These are phyloP conservation scores for Collariella sp. DNA, from an alignment of 495 filamentous ascomycete genomes.

Conservation along the genomic window DNA sequence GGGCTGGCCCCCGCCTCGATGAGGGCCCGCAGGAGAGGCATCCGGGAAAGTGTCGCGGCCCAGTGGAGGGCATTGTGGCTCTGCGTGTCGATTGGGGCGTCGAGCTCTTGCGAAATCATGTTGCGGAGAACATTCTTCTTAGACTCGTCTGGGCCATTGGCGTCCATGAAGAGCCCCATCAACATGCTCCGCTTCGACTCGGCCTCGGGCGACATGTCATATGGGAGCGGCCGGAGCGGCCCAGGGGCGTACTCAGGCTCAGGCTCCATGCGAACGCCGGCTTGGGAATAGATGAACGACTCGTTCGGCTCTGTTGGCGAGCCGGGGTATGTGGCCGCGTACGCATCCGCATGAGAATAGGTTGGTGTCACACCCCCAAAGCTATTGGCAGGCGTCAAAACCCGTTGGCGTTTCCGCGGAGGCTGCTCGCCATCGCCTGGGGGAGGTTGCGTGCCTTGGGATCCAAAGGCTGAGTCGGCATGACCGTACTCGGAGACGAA, in stretches of 20 bases:
- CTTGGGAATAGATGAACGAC: conserved; percentile 67
- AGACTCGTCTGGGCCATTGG: conserved; percentile 48
- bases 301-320: conserved; percentile 84
- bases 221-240: conserved; percentile 61
- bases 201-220: conserved; percentile 53
- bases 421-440: conserved; percentile 59
- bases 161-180: conserved; percentile 81
- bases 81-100: conserved; percentile 78
- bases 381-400: conserved; percentile 39
- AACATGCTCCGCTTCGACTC: conserved; percentile 70
- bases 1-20: conserved; percentile 79
- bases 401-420: conserved; percentile 65
- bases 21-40: conserved; percentile 68
- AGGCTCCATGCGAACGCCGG: conserved; percentile 39
- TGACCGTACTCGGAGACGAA: conserved; percentile 39
- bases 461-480: conserved; percentile 36
- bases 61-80: conserved; percentile 88
- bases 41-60: conserved; percentile 90
- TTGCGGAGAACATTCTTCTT: conserved; percentile 38
- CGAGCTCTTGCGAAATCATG: conserved; percentile 73
- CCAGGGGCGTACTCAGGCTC: conserved; percentile 47
- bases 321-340: conserved; percentile 35
- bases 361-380: conserved; percentile 36
- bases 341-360: conserved; percentile 45
- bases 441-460: conserved; percentile 33